Base-by-base conservation (phyloP, 768 basidiomycete genomes). In the Boletus rex-veris region DNA sequence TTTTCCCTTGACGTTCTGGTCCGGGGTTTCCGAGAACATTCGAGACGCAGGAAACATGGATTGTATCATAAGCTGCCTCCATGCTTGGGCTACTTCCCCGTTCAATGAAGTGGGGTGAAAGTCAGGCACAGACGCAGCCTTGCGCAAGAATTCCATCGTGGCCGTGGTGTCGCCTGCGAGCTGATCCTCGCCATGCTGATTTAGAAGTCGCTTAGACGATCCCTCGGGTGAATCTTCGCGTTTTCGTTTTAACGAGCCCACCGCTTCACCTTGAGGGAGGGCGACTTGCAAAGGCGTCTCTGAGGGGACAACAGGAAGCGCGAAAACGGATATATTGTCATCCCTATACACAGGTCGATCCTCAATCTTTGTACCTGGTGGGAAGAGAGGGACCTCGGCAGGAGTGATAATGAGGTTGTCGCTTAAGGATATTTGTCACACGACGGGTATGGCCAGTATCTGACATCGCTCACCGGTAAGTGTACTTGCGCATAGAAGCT, bases 401-500 rank as follows among this genome's bases (percentile, higher is more conserved):
- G 77, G 71, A 47, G 74, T 71, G 21, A 88, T 70, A 14, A 71
- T 62, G 40, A 90, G 65, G 5, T 74, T 74, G 28, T 83, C 78
- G 54, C 87, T 86, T 47, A 26, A 58, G 15, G 11, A 36, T 11
- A 9, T 38, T 18, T 14, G 42, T 30, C 14, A 50, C 12, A 30
- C 41, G 47, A 15, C 35, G 33, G 28, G 35, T 19, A 14, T 36
- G 30, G 9, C 33, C 45, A 44, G 41, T 4, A 48, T 4, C 7
- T 12, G 39, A 28, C 36, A 28, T 7, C 11, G 19, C 56, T 49
- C 53, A 91, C 92, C 92, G 78, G 58, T 73, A 82, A 0, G 82
- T 77, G 60, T 84, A 90, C 33, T 76, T 71, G 10, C 92, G 78
- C 79, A 86, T 84, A 3, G 85, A 77, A 16, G 90, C 86, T 36